Evolutionary conservation across 306 rosid genomes (phyloP).

Genomic region (Acmispon strigosus): DNA sequence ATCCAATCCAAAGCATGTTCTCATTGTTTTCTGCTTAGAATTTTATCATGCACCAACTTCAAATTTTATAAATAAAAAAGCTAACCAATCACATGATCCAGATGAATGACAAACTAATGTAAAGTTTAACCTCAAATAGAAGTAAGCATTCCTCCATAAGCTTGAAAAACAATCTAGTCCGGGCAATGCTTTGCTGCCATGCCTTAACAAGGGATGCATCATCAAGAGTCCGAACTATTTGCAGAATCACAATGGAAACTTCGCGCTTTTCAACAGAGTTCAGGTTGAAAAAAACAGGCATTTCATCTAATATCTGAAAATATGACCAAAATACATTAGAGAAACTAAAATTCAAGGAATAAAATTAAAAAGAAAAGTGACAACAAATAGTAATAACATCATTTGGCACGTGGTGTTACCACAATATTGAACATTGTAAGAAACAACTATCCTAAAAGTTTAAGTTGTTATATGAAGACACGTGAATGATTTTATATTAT

Average conservation of each 20-base stretch:
- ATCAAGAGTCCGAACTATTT: conserved; percentile 94
- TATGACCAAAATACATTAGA: conserved; percentile 14
- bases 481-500: too few species aligned
- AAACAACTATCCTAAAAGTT: too few species aligned
- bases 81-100: not conserved
- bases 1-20: too few species aligned
- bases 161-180: conserved; percentile 96
- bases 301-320: conserved; percentile 89
- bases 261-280: conserved; percentile 92
- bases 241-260: conserved; percentile 75
- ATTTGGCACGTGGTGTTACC: not conserved
- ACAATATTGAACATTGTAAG: not conserved
- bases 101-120: not conserved
- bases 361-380: not conserved
- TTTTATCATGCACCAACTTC: not conserved
- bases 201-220: conserved; percentile 88
- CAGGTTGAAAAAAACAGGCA: conserved; percentile 97
- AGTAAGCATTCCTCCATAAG: conserved; percentile 90
- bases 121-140: conserved; percentile 76
- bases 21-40: too few species aligned
- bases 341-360: conserved; percentile 7
- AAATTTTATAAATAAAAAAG: not conserved
- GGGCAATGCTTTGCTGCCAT: conserved; percentile 94
- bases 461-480: too few species aligned
- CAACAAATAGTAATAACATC: not conserved